A percentile compares a stretch with the other conserved stretches of the same genome.
phyloP scores from a whole-genome alignment of 129 eudicot species.

The Artemisia argyi region DNA sequence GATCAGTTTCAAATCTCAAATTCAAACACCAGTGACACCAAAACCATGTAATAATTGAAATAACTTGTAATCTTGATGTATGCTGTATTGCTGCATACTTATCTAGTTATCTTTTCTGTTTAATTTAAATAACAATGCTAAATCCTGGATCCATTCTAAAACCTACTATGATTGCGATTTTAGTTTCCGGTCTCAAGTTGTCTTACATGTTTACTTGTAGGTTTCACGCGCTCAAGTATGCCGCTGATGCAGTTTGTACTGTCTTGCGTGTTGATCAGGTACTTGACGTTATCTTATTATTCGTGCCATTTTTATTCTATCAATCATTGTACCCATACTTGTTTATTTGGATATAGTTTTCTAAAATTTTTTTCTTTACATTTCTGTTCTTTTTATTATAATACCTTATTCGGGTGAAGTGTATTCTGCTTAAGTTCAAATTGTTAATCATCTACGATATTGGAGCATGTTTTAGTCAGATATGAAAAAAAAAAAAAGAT shows the following conservation, averaged over 20 bases:
- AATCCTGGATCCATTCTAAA: not conserved
- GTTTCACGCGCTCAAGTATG: constrained; percentile 86
- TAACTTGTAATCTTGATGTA: not conserved
- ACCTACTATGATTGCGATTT: not conserved
- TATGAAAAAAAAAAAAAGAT: too few relatives aligned
- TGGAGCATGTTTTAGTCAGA: too few relatives aligned
- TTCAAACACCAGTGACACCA: not conserved
- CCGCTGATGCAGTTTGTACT: constrained; percentile 93
- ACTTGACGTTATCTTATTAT: constrained; percentile 7
- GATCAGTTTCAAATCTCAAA: not conserved
- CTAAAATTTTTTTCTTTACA: too few relatives aligned
- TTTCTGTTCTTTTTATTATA: too few relatives aligned
- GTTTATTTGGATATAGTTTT: not conserved
- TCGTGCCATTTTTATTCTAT: not conserved
- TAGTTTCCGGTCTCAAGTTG: not conserved
- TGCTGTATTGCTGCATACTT: not conserved
- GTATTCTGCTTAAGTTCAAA: too few relatives aligned
- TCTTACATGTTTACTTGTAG: constrained; percentile 28
- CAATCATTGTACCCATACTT: not conserved
- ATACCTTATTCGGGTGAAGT: too few relatives aligned
- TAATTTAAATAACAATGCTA: not conserved
- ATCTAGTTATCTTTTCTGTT: not conserved
- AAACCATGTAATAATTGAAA: constrained; percentile 3
- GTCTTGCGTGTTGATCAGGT: constrained; percentile 95
- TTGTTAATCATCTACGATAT: too few relatives aligned